Conservation (phyloP, 2,329 filamentous ascomycete genomes). For the Hyphodiscus sp. region DNA sequence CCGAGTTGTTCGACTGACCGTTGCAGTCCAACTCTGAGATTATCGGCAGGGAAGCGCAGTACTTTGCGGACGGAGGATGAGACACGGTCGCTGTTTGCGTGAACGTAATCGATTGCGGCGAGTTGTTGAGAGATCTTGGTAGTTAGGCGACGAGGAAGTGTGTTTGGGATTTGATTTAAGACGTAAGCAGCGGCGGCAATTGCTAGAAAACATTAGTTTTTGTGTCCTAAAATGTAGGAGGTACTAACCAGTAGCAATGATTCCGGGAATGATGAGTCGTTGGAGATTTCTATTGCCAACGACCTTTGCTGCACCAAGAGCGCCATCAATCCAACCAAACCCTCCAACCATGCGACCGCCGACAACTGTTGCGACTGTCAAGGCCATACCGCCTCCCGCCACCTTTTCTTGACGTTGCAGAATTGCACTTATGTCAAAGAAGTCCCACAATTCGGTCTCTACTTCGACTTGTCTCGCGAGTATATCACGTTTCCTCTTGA, state of each 20-base stretch:
- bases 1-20: slow-evolving; percentile 80
- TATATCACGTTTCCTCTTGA: slow-evolving; percentile 73
- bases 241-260: slow-evolving; percentile 70
- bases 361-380: slow-evolving; percentile 83
- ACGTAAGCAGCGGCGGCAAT: slow-evolving; percentile 73
- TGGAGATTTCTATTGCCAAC: slow-evolving; percentile 76
- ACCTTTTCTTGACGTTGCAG: slow-evolving; percentile 92
- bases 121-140: slow-evolving; percentile 80
- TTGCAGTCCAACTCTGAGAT: slow-evolving; percentile 76
- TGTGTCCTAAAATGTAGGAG: slow-evolving; percentile 3
- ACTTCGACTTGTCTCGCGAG: slow-evolving; percentile 81
- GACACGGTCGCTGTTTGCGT: slow-evolving; percentile 80
- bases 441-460: slow-evolving; percentile 83
- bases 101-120: slow-evolving; percentile 81
- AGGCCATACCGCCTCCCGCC: slow-evolving; percentile 86
- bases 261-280: slow-evolving; percentile 71
- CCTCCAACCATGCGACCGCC: slow-evolving; percentile 77
- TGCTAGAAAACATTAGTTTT: slow-evolving; percentile 44
- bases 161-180: slow-evolving; percentile 79
- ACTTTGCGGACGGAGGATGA: slow-evolving; percentile 81
- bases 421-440: slow-evolving; percentile 79
- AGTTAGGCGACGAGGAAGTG: slow-evolving; percentile 78
- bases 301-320: slow-evolving; percentile 72
- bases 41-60: slow-evolving; percentile 79
- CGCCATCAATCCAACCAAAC: slow-evolving; percentile 83